Conservation (phyloP, 805 yeast genomes). For the Lipomyces lipofer region DNA sequence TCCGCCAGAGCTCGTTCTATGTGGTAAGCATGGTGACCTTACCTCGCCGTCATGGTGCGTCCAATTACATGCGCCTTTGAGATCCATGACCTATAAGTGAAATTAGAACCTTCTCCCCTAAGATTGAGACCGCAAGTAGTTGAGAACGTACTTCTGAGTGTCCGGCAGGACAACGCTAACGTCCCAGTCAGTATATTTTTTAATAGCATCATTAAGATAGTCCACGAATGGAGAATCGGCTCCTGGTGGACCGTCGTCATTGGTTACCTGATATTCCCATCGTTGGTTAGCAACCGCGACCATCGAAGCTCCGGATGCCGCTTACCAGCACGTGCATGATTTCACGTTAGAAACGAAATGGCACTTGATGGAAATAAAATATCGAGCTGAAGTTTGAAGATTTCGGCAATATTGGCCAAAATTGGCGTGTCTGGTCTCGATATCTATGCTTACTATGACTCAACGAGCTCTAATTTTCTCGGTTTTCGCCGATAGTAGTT, state of each 20-base stretch:
- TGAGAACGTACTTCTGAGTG: constrained; percentile 51
- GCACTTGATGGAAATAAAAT: too few species aligned
- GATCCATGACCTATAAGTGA: constrained; percentile 76
- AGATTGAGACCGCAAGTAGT: too few species aligned
- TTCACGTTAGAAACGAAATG: too few species aligned
- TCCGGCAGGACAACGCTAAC: constrained; percentile 79
- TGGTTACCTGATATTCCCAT: constrained; percentile 57
- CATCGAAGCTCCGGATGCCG: background rate
- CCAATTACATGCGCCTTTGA: constrained; percentile 88
- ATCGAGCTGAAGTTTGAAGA: too few species aligned
- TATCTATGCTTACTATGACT: too few species aligned
- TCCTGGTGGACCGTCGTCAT: constrained; percentile 95
- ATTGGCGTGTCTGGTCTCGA: too few species aligned
- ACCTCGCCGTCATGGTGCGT: constrained; percentile 54
- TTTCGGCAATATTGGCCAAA: too few species aligned
- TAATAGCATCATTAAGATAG: constrained; percentile 71
- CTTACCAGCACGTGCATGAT: constrained; percentile 27
- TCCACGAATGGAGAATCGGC: constrained; percentile 83
- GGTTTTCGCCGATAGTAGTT: too few species aligned
- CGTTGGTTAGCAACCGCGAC: background rate
- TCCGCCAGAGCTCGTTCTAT: too few species aligned
- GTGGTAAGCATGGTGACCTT: too few species aligned
- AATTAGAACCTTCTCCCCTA: background rate
- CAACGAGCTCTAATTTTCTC: too few species aligned
- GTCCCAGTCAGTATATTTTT: constrained; percentile 73